These are phyloP conservation scores for Elasticomyces elasticus DNA, from an alignment of 495 filamentous ascomycete species.

Conservation along the genomic window DNA sequence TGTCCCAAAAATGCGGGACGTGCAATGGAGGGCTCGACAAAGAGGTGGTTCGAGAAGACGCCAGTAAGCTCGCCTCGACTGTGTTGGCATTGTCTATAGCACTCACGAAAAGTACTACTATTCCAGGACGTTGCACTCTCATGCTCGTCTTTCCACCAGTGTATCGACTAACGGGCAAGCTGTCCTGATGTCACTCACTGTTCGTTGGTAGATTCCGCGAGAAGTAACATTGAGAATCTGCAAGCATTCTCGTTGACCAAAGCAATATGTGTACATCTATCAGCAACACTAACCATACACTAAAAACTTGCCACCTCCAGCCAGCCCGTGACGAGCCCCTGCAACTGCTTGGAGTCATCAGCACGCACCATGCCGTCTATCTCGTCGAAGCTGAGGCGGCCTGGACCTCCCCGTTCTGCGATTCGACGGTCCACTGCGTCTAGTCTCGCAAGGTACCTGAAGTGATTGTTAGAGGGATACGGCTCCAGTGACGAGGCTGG, in stretches of 20 bases:
- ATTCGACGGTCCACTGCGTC: slow-evolving; percentile 13
- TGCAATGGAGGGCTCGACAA: slow-evolving; percentile 1
- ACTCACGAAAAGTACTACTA: not conserved
- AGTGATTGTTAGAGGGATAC: slow-evolving; percentile 5
- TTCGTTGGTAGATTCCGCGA: no score
- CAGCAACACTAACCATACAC: not conserved
- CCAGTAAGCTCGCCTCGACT: not conserved
- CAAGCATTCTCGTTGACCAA: no score
- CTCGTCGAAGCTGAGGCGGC: slow-evolving; percentile 17
- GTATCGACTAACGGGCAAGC: no score
- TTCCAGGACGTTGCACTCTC: no score
- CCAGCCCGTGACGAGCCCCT: slow-evolving; percentile 14
- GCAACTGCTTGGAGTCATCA: slow-evolving; percentile 1
- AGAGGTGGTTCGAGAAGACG: not conserved
- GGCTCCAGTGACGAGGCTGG: no score
- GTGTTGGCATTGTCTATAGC: not conserved
- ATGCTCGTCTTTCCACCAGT: no score
- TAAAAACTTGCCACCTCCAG: slow-evolving; percentile 21
- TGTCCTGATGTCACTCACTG: no score
- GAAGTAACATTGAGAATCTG: no score
- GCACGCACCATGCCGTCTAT: slow-evolving; percentile 11
- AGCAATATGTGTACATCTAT: not conserved
- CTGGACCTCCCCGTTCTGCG: slow-evolving; percentile 7
- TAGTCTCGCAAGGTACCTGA: slow-evolving; percentile 7
- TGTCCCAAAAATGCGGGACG: not conserved